A percentile compares a stretch with the other conserved stretches of the same genome.
Conservation (phyloP, 805 yeast species). For the Metschnikowia peoriensis region DNA sequence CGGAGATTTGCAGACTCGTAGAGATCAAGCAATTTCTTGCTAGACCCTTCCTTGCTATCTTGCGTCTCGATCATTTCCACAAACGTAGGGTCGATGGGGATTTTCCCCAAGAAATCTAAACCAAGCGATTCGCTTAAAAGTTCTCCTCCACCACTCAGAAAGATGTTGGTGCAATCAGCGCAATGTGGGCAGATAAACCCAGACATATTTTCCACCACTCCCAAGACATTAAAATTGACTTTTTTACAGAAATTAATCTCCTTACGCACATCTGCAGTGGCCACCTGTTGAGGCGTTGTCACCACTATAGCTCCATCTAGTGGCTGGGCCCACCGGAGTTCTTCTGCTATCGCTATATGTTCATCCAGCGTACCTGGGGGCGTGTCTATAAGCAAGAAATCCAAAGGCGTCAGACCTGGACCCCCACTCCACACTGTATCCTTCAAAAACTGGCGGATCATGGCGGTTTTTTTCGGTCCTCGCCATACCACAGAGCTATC, state of each 20-base stretch:
- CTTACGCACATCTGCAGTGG: slow-evolving; percentile 90
- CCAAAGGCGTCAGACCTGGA: slow-evolving; percentile 45
- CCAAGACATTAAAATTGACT: slow-evolving; percentile 76
- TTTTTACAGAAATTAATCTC: slow-evolving; percentile 90
- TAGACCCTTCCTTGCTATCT: slow-evolving; percentile 24
- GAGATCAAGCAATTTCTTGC: slow-evolving; percentile 28
- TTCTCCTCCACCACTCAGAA: slow-evolving; percentile 91
- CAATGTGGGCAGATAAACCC: slow-evolving; percentile 96
- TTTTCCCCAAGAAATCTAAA: slow-evolving; percentile 74
- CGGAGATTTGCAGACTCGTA: slow-evolving; percentile 36
- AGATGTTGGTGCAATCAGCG: slow-evolving; percentile 86
- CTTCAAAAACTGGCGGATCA: slow-evolving; percentile 88
- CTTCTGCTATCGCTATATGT: slow-evolving; percentile 95
- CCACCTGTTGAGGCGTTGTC: slow-evolving; percentile 93
- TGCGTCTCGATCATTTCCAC: slow-evolving; percentile 82
- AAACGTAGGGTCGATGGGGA: slow-evolving; percentile 93
- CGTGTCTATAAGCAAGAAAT: slow-evolving; percentile 85
- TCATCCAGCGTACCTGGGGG: slow-evolving; percentile 99
- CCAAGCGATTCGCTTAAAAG: slow-evolving; percentile 59
- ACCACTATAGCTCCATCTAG: slow-evolving; percentile 90
- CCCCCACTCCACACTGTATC: slow-evolving; percentile 84
- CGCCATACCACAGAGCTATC: slow-evolving; percentile 96
- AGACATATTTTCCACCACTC: slow-evolving; percentile 93
- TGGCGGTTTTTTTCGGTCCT: slow-evolving; percentile 97
- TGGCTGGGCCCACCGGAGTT: slow-evolving; percentile 64